phyloP scores from a whole-genome alignment of 2,329 filamentous ascomycete genomes.

The Emmonsia crescens region DNA sequence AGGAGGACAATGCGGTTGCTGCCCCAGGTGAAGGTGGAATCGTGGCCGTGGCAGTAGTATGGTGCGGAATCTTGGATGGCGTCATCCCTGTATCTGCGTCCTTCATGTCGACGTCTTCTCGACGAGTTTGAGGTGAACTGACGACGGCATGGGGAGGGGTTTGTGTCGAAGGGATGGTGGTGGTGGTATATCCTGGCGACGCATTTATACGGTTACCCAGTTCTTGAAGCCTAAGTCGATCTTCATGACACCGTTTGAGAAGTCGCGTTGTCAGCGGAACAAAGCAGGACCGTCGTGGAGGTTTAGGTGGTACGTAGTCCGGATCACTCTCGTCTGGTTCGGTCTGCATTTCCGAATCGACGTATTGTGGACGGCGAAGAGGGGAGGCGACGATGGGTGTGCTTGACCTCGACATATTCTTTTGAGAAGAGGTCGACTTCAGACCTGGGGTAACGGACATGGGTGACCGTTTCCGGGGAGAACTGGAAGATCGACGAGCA shows the following conservation, averaged over 20 bases:
- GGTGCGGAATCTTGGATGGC: constrained; percentile 11
- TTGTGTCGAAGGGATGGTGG: constrained; percentile 11
- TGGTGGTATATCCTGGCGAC: constrained; percentile 11
- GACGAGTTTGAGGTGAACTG: constrained; percentile 8
- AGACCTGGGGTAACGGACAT: constrained; percentile 13
- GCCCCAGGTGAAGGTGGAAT: neutral
- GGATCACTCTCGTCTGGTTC: constrained; percentile 32
- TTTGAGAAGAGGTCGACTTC: constrained; percentile 19
- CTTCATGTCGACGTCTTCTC: constrained; percentile 22
- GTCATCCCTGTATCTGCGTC: constrained; percentile 26
- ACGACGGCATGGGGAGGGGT: constrained; percentile 2
- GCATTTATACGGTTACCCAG: constrained; percentile 13
- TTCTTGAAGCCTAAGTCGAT: constrained; percentile 29
- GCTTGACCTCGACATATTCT: constrained; percentile 22
- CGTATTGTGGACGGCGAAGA: constrained; percentile 25
- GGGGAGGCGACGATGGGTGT: constrained; percentile 19
- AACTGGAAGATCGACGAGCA: constrained; percentile 25
- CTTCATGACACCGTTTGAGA: constrained; percentile 32
- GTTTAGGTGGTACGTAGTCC: constrained; percentile 11
- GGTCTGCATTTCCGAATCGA: constrained; percentile 33
- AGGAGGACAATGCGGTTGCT: neutral
- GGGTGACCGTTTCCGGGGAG: constrained; percentile 22
- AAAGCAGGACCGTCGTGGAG: constrained; percentile 22
- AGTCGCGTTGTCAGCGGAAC: constrained; percentile 34
- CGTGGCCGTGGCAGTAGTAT: neutral